Conservation (phyloP, 495 filamentous ascomycete species). For the Penicillium verhagenii region DNA sequence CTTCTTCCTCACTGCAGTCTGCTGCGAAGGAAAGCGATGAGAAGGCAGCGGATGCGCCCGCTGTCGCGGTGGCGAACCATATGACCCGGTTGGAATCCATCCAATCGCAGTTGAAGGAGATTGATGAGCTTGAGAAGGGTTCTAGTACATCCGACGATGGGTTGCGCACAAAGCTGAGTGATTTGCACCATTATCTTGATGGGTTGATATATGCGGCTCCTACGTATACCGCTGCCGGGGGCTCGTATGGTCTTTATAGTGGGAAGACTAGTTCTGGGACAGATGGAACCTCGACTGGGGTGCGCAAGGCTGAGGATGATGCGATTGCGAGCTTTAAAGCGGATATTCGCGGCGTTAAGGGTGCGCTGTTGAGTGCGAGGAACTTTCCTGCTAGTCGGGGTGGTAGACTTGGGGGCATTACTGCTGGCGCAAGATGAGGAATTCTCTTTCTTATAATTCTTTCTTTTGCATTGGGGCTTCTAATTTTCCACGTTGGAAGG, state of each 20-base stretch:
- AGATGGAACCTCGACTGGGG: conserved; percentile 28
- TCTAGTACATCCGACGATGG: conserved; percentile 45
- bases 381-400: conserved; percentile 55
- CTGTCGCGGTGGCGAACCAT: conserved; percentile 34
- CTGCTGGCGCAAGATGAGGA: conserved; percentile 18
- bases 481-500: too few species aligned
- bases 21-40: conserved; percentile 7
- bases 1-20: neutral
- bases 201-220: conserved; percentile 48
- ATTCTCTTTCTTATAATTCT: neutral
- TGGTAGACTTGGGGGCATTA: conserved; percentile 26
- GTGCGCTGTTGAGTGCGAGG: conserved; percentile 78
- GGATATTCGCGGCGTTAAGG: conserved; percentile 91
- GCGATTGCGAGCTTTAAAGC: conserved; percentile 74
- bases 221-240: conserved; percentile 27
- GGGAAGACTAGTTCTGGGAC: conserved; percentile 26
- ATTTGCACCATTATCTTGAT: conserved; percentile 54
- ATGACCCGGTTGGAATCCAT: conserved; percentile 46
- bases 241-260: conserved; percentile 34
- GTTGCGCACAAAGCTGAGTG: conserved; percentile 40
- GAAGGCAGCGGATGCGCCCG: conserved; percentile 17
- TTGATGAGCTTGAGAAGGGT: conserved; percentile 48
- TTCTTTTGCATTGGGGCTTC: too few species aligned
- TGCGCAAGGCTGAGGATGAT: conserved; percentile 63
- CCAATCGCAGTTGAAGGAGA: conserved; percentile 51